Percentiles rank a stretch among this genome's conserved stretches.
Evolutionary conservation across 2,329 filamentous ascomycete genomes (phyloP).

Genomic region (Nemania sp.): DNA sequence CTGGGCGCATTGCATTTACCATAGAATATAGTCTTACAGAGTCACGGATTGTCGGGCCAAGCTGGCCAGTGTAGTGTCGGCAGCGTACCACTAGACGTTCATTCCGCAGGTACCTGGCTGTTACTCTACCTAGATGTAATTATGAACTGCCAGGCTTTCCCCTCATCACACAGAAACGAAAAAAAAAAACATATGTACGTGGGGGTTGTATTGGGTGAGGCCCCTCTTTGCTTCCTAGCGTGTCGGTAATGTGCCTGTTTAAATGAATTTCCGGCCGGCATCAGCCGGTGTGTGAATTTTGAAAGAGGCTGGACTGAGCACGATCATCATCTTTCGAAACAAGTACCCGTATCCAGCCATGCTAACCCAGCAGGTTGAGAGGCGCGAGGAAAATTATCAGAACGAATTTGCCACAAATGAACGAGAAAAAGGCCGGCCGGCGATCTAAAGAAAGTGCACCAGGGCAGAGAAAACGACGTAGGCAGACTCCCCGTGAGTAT

Average conservation of each 20-base stretch:
- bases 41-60: neutral
- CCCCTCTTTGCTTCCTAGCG: neutral
- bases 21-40: slow-evolving; percentile 8
- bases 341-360: no score
- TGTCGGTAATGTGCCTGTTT: neutral
- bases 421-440: no score
- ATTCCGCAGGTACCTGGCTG: neutral
- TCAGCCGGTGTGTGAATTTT: neutral
- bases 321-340: no score
- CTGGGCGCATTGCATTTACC: no score
- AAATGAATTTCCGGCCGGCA: neutral
- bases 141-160: neutral
- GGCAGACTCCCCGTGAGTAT: no score
- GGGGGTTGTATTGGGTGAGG: slow-evolving; percentile 1
- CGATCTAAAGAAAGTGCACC: no score
- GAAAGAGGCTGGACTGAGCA: no score
- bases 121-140: neutral
- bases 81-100: neutral
- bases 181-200: neutral
- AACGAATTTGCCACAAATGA: no score
- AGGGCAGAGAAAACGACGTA: no score
- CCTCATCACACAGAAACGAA: slow-evolving; percentile 3
- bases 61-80: neutral
- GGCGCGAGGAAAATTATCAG: no score
- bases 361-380: no score